Base-by-base conservation (phyloP, 139 green algal species). In the Nannochloris sp. region DNA sequence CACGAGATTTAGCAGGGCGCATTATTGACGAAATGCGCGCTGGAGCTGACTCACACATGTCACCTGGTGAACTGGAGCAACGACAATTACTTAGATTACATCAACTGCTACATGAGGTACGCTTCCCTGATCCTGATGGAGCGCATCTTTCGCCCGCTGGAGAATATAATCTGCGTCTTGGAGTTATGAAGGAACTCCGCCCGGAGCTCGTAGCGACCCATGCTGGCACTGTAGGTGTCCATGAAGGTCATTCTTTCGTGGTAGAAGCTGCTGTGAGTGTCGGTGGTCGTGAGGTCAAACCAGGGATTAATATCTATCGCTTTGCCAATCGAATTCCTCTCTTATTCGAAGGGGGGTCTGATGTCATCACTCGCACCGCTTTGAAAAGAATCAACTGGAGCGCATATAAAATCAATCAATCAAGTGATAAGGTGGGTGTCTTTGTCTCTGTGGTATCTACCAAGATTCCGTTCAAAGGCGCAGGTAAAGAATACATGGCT, bases 391-490 rank as follows among this genome's bases (percentile, higher is more conserved):
- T 98, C 67, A 95, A 93, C 68, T 98, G 93, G 93, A 63, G 29
- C 8, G 56, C 74, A 4, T 98, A 98, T 88, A 97, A 97, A 73
- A 98, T 98, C 75, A 96, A 97, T 72, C 83, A 91, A 54, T 61
- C 60, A 48, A 80, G 63, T 1, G 92, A 98, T 77, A 91, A 88
- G 67, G 81, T 96, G 24, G 91, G 92, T 35, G 91, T 98, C n/a
- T 98, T 98, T 78, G 92, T 98, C 36, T 89, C 71, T 67, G 88
- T 98, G 25, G 90, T 98, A n/a, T 90, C 75, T 69, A 98, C 92
- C 60, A 97, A 96, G 69, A 98, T 98, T 61, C 93, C 93, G 5
- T 98, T 97, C 91, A 98, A 98, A 75, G 90, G 90, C 23, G 89
- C 89, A 14, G 90, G 90, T 54, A 98, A 98, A 79, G 92, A 98